Evolutionary conservation across 768 basidiomycete species (phyloP), one percentile per base, ranked within the genome.

Genomic region (Floccularia luteovirens): DNA sequence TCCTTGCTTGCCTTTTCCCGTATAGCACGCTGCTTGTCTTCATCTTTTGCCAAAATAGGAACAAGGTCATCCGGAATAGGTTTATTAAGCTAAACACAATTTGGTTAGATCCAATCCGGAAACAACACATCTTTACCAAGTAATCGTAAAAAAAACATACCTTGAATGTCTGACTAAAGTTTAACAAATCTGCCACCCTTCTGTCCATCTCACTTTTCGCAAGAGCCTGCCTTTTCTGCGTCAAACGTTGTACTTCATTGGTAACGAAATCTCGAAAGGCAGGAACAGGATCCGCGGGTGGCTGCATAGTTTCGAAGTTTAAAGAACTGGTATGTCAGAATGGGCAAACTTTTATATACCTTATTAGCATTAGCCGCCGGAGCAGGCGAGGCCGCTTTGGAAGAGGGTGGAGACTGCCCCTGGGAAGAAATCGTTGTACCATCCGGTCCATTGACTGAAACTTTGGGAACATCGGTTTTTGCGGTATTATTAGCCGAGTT

Each of bases 31-130:
- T 93, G 90, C 64, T 89, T 94, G 38, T 85, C 84, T 59, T 90
- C 89, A 53, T 94, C 90, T 63, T 96, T 97, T 30, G 94, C 84
- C 17, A 97, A 66, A 53, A 97, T 92, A 2, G 86, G 75, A 13
- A 97, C 84, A 38, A 98, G 75, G 55, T 98, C 94, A 21, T 90
- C 88, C 11, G 94, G 93, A 47, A 98, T 92, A 13, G 90, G 90
- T 57, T 91, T 86, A 57, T 93, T 94, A 36, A 94, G 76, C 90
- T 93, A 48, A 6, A 24, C 10, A 14, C 8, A 30, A 14, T 30
- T n/a, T n/a, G n/a, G n/a, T n/a, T n/a, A n/a, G n/a, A n/a, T n/a
- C n/a, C n/a, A n/a, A n/a, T n/a, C n/a, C n/a, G n/a, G 19, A 40
- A 33, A 19, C 19, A 23, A 23, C 14, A 24, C 21, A 5, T 11